These are phyloP conservation scores for Carallia brachiata DNA, from an alignment of 345 rosid genomes.

Conservation along the genomic window DNA sequence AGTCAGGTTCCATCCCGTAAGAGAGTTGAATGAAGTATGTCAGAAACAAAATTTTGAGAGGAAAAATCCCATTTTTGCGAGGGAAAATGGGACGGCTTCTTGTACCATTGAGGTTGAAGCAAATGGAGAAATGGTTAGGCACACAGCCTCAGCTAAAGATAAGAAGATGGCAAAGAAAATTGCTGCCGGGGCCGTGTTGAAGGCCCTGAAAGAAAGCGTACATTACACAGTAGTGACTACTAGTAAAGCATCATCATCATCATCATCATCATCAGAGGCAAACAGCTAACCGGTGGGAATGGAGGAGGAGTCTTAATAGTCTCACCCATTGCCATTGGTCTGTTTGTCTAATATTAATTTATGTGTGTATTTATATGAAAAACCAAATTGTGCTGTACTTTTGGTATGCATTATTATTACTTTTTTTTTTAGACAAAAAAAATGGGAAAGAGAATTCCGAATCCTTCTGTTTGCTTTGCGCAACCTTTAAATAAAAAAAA, in stretches of 20 bases:
- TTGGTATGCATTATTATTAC: no score
- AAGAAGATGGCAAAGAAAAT: conserved; percentile 51
- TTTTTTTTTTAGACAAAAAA: no score
- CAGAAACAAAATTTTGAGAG: conserved; percentile 37
- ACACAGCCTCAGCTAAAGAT: conserved; percentile 42
- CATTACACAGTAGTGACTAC: no score
- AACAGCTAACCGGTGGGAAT: not conserved
- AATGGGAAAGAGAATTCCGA: no score
- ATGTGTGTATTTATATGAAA: no score
- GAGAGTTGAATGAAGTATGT: conserved; percentile 58
- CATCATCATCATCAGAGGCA: not conserved
- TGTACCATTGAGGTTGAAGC: conserved; percentile 55
- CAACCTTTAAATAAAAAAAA: no score
- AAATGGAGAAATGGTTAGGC: conserved; percentile 31
- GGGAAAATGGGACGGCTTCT: conserved; percentile 21
- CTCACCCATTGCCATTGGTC: no score
- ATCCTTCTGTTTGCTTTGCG: no score
- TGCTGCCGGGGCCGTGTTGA: conserved; percentile 59
- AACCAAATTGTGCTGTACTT: no score
- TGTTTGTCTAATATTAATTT: no score
- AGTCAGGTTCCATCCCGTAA: conserved; percentile 55
- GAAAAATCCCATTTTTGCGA: conserved; percentile 13
- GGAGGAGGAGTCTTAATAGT: no score
- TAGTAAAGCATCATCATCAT: not conserved
- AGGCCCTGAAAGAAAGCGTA: conserved; percentile 36